Conservation (phyloP, 1,284 basidiomycete species). For the Ceratobasidium theobromae region DNA sequence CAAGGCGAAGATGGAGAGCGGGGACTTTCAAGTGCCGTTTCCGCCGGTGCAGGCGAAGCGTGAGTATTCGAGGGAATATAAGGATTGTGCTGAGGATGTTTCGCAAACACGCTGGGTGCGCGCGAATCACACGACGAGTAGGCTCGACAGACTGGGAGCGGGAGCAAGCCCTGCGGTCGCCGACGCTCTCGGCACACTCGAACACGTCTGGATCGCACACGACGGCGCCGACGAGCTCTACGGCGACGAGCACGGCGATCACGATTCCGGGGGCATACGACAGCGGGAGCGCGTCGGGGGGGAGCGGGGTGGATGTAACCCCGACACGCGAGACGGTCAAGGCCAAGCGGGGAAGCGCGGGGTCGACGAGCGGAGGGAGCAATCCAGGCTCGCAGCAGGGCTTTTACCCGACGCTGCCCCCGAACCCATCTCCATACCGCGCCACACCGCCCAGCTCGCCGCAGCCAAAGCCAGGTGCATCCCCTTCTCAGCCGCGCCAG, state of each 20-base stretch:
- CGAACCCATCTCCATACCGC: slow-evolving; percentile 9
- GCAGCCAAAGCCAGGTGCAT: no score
- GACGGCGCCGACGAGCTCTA: slow-evolving; percentile 6
- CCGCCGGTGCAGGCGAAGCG: slow-evolving; percentile 16
- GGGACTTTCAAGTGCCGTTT: slow-evolving; percentile 17
- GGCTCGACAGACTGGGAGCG: slow-evolving; percentile 13
- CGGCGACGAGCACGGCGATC: slow-evolving; percentile 3
- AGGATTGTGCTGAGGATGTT: no score
- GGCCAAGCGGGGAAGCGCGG: slow-evolving; percentile 8
- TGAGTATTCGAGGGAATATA: slow-evolving; percentile 5
- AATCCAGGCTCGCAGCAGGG: background rate
- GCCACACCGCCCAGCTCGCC: slow-evolving; percentile 20
- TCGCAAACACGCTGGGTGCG: no score
- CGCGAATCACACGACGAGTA: background rate
- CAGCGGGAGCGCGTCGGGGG: background rate
- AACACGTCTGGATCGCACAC: slow-evolving; percentile 27
- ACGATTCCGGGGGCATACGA: slow-evolving; percentile 24
- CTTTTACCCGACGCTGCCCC: slow-evolving; percentile 1
- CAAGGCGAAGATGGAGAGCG: background rate
- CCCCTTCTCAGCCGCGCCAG: slow-evolving; percentile 7
- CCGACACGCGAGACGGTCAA: slow-evolving; percentile 18
- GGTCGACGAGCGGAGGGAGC: background rate
- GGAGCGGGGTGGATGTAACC: slow-evolving; percentile 1
- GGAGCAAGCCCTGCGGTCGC: slow-evolving; percentile 26
- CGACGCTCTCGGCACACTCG: slow-evolving; percentile 25